Percentiles rank a stretch among this genome's conserved stretches.
phyloP scores from a whole-genome alignment of 2,329 filamentous ascomycete species.

The Monilinia laxa region DNA sequence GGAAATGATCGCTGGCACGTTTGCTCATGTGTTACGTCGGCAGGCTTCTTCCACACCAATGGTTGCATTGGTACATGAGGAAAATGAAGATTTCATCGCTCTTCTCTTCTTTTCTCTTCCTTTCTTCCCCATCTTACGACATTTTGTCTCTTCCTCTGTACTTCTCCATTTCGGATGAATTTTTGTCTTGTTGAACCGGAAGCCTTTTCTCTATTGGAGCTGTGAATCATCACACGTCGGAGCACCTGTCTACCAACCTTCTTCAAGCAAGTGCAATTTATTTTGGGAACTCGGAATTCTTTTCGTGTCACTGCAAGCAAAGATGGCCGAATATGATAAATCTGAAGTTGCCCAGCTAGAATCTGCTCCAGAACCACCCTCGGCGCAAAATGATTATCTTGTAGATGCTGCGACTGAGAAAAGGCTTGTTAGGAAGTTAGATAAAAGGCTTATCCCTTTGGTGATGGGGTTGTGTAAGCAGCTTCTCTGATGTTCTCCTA shows the following conservation, averaged over 20 bases:
- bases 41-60: no score
- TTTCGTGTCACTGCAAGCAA: neutral
- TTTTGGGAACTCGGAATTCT: neutral
- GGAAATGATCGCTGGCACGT: neutral
- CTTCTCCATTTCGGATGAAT: conserved; percentile 25
- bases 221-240: neutral
- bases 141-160: neutral
- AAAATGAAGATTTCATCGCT: neutral
- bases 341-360: neutral
- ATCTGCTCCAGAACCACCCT: conserved; percentile 8
- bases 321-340: conserved; percentile 8
- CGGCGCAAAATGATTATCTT: conserved; percentile 8
- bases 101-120: neutral
- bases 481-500: neutral
- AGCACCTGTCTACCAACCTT: no score
- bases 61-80: neutral
- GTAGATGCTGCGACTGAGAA: conserved; percentile 43
- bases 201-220: neutral
- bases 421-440: conserved; percentile 56
- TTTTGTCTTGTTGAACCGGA: neutral
- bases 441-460: conserved; percentile 54
- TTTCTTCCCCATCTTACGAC: neutral
- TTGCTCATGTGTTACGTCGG: no score
- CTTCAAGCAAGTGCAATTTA: neutral
- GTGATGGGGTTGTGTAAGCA: conserved; percentile 30